Conservation (phyloP, 2,329 filamentous ascomycete genomes). For the Aspergillus bombycis region DNA sequence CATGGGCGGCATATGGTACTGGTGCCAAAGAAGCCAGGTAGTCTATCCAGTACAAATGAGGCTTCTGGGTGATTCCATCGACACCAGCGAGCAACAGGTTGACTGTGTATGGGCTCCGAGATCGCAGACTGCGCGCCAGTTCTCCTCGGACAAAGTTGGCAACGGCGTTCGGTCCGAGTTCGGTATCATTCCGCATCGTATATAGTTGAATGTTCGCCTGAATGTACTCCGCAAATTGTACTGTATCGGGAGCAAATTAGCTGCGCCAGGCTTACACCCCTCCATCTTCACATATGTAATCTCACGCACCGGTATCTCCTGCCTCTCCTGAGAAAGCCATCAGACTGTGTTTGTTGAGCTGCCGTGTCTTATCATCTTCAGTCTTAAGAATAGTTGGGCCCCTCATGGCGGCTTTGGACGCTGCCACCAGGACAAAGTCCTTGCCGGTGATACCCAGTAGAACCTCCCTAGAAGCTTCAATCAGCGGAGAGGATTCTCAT, state of each 20-base stretch:
- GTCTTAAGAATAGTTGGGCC: constrained; percentile 95
- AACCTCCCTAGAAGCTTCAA: constrained; percentile 73
- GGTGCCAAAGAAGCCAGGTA: constrained; percentile 88
- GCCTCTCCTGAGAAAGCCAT: constrained; percentile 96
- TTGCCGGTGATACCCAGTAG: constrained; percentile 97
- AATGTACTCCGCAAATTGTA: constrained; percentile 99
- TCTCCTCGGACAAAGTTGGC: constrained; percentile 93
- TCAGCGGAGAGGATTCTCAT: constrained; percentile 21
- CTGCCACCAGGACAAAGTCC: constrained; percentile 97
- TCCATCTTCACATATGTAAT: not conserved
- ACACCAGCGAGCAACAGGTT: constrained; percentile 94
- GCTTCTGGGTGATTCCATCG: constrained; percentile 88
- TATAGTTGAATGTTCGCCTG: constrained; percentile 98
- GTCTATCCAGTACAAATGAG: constrained; percentile 94
- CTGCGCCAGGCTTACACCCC: constrained; percentile 3
- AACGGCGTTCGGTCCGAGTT: constrained; percentile 85
- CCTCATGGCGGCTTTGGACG: constrained; percentile 97
- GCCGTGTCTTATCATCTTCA: constrained; percentile 92
- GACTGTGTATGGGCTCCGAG: constrained; percentile 92
- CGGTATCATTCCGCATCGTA: constrained; percentile 95
- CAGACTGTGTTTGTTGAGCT: constrained; percentile 89
- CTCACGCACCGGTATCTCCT: constrained; percentile 78
- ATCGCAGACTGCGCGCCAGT: constrained; percentile 86
- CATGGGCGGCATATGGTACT: constrained; percentile 93
- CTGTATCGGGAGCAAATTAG: constrained; percentile 50